phyloP scores from a whole-genome alignment of 2,329 filamentous ascomycete species.

The Colletotrichum zoysiae region DNA sequence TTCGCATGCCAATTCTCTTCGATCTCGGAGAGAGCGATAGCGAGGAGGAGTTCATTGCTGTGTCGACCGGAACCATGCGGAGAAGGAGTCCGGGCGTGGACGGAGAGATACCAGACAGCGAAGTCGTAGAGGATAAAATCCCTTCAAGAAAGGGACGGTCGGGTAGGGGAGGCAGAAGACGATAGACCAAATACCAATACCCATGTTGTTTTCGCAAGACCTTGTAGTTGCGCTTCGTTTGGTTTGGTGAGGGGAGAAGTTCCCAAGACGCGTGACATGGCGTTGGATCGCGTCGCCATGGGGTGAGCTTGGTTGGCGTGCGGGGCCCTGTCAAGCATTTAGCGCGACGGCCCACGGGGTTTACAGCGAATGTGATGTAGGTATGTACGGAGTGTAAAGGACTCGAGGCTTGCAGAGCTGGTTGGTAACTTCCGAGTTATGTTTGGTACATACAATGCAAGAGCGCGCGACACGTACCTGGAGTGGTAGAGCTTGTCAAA shows the following conservation, averaged over 20 bases:
- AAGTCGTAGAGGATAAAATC: conserved; percentile 60
- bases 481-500: neutral
- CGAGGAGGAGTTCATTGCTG: conserved; percentile 84
- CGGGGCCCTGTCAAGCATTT: conserved; percentile 17
- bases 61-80: conserved; percentile 84
- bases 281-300: conserved; percentile 35
- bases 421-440: conserved; percentile 13
- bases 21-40: conserved; percentile 95
- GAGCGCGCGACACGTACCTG: neutral
- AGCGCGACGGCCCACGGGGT: conserved; percentile 17
- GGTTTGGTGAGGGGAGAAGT: neutral
- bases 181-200: conserved; percentile 16
- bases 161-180: conserved; percentile 36
- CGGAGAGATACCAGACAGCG: conserved; percentile 70
- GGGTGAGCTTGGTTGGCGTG: conserved; percentile 35
- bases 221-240: neutral
- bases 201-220: neutral
- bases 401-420: conserved; percentile 11
- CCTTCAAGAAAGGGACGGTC: conserved; percentile 55
- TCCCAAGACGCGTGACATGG: conserved; percentile 26
- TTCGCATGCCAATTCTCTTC: conserved; percentile 92
- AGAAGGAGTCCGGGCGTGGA: conserved; percentile 83
- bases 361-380: conserved; percentile 18
- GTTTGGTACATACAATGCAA: neutral
- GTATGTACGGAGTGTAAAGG: neutral